Conservation (phyloP, 768 basidiomycete genomes). For the Boletus eberwhitei region DNA sequence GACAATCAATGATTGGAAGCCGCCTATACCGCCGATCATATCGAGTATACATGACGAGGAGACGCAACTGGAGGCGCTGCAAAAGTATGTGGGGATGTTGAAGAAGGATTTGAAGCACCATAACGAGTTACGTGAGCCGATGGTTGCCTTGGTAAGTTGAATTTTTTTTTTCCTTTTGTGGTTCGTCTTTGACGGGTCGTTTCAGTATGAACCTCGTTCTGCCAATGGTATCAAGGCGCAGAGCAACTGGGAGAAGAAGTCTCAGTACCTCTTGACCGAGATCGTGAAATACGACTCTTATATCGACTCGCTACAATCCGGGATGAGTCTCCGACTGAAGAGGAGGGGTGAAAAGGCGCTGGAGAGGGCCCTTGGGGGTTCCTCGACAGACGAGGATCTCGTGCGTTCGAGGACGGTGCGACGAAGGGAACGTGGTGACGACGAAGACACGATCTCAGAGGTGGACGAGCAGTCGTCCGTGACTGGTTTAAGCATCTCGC, state of each 20-base stretch:
- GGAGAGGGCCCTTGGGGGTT: slow-evolving; percentile 50
- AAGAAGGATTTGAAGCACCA: slow-evolving; percentile 80
- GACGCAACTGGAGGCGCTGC: slow-evolving; percentile 83
- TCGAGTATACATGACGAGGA: slow-evolving; percentile 90
- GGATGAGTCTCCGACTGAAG: slow-evolving; percentile 81
- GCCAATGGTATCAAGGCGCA: slow-evolving; percentile 71
- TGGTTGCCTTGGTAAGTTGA: slow-evolving; percentile 64
- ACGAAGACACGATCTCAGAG: slow-evolving; percentile 48
- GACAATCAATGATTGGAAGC: slow-evolving; percentile 91
- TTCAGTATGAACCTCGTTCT: slow-evolving; percentile 72
- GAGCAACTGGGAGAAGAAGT: slow-evolving; percentile 91
- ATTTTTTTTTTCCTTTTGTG: too few species aligned
- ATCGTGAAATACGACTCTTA: slow-evolving; percentile 96
- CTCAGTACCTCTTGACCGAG: slow-evolving; percentile 84
- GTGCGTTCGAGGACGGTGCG: slow-evolving; percentile 30
- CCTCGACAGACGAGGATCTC: slow-evolving; percentile 31
- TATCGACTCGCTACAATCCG: slow-evolving; percentile 81
- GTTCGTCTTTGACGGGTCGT: too few species aligned
- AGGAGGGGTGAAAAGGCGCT: slow-evolving; percentile 86
- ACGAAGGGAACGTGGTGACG: slow-evolving; percentile 39
- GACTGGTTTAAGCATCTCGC: slow-evolving; percentile 27
- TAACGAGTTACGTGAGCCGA: slow-evolving; percentile 78
- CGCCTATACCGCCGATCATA: slow-evolving; percentile 80
- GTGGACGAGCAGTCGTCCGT: slow-evolving; percentile 37
- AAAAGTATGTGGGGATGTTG: slow-evolving; percentile 72